A percentile compares a stretch with the other conserved stretches of the same genome.
Conservation (phyloP, 805 yeast species). For the Jamesozyma rosinii region DNA sequence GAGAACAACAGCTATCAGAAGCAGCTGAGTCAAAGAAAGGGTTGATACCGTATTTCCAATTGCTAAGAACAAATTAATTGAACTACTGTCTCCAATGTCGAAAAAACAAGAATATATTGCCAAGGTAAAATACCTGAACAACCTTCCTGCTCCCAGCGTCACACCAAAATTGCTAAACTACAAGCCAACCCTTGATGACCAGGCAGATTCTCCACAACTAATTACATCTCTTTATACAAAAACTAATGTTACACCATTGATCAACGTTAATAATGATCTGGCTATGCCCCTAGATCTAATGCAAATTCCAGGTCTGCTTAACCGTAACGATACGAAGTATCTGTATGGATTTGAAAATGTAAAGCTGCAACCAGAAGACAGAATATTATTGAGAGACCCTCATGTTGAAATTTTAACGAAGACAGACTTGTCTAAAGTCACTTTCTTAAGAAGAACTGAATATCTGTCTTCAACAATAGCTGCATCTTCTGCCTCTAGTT, state of each 20-base stretch:
- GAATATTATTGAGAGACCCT: conserved; percentile 72
- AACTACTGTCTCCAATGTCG: conserved; percentile 27
- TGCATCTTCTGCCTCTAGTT: conserved; percentile 29
- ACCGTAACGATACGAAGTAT: conserved; percentile 43
- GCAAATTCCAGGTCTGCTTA: conserved; percentile 57
- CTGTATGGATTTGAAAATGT: conserved; percentile 34
- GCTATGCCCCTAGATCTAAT: conserved; percentile 76
- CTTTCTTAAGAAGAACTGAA: conserved; percentile 91
- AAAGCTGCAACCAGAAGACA: conserved; percentile 68
- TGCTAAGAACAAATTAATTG: neutral
- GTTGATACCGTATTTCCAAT: no score
- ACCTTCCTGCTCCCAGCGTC: conserved; percentile 85
- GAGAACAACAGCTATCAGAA: no score
- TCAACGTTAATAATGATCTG: conserved; percentile 49
- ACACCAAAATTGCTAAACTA: conserved; percentile 76
- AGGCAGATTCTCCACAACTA: conserved; percentile 43
- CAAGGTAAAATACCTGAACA: conserved; percentile 72
- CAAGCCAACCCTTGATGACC: conserved; percentile 32
- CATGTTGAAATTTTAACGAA: conserved; percentile 34
- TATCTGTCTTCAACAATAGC: conserved; percentile 58
- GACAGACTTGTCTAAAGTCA: conserved; percentile 38
- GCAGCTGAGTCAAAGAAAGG: no score
- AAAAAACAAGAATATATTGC: conserved; percentile 70
- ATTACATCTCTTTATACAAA: conserved; percentile 65
- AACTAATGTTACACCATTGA: conserved; percentile 56